Percentiles rank a stretch among this genome's conserved stretches.
phyloP scores from a whole-genome alignment of 345 rosid species.

The Erysimum cheiranthoides region DNA sequence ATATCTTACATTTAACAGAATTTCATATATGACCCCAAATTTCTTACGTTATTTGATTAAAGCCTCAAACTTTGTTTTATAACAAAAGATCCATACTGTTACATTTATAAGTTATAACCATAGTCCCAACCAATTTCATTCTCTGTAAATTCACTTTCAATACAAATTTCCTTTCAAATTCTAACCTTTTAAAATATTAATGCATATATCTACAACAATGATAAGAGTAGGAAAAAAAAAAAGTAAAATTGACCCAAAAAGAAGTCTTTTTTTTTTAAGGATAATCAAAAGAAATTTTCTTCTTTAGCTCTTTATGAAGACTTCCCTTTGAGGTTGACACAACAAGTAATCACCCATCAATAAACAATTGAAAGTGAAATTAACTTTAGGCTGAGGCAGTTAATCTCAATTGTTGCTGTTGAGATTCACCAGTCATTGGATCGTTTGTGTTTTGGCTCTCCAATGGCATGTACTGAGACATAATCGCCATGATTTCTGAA shows the following conservation, averaged over 20 bases:
- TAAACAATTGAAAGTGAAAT: not conserved
- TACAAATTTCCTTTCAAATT: not conserved
- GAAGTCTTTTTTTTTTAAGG: slow-evolving; percentile 1
- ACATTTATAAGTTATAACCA: too few species aligned
- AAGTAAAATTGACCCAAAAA: slow-evolving; percentile 18
- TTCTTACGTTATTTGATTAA: not conserved
- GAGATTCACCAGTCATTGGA: slow-evolving; percentile 40
- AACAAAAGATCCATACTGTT: not conserved
- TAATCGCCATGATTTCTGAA: slow-evolving; percentile 94
- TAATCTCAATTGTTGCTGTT: slow-evolving; percentile 42
- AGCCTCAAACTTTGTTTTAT: not conserved
- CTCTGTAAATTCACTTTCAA: slow-evolving; percentile 17
- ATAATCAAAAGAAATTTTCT: not conserved
- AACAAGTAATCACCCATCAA: slow-evolving; percentile 5
- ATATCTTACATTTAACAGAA: not conserved
- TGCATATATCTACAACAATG: slow-evolving; percentile 22
- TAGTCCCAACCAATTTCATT: slow-evolving; percentile 10
- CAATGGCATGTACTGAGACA: slow-evolving; percentile 99
- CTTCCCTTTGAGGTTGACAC: slow-evolving; percentile 13
- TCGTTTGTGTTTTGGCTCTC: slow-evolving; percentile 63
- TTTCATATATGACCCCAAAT: not conserved
- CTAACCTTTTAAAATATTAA: too few species aligned
- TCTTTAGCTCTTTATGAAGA: slow-evolving; percentile 37
- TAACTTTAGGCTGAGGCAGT: slow-evolving; percentile 37
- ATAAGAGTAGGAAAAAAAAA: not conserved